Percentiles rank a stretch among this genome's conserved stretches.
These are phyloP conservation scores for Salix viminalis DNA, from an alignment of 345 rosid species.

Conservation along the genomic window DNA sequence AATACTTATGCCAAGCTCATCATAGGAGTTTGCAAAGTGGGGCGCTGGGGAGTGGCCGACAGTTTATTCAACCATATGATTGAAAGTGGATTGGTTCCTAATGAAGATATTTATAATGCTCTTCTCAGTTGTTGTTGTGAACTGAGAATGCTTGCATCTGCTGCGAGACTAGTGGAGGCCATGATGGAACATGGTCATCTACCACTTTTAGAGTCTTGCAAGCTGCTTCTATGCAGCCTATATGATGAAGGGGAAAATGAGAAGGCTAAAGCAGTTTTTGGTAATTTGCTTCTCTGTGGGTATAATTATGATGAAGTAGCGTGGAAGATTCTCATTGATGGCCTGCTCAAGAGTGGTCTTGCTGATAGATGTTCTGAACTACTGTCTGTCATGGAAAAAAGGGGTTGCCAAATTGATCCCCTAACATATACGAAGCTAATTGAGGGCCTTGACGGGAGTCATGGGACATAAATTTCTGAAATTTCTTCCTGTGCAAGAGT, in stretches of 20 bases:
- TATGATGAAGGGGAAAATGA: slow-evolving; percentile 48
- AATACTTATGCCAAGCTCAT: slow-evolving; percentile 59
- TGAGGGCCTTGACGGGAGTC: slow-evolving; percentile 48
- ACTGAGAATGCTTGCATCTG: slow-evolving; percentile 43
- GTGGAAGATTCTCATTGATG: slow-evolving; percentile 81
- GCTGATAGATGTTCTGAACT: slow-evolving; percentile 56
- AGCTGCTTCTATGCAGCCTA: slow-evolving; percentile 56
- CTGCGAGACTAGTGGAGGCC: slow-evolving; percentile 42
- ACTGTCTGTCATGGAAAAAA: slow-evolving; percentile 58
- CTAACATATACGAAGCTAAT: slow-evolving; percentile 55
- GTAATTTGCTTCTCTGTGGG: slow-evolving; percentile 48
- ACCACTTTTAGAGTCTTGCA: slow-evolving; percentile 67
- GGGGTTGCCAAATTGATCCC: slow-evolving; percentile 55
- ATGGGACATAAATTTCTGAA: background rate
- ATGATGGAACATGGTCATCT: slow-evolving; percentile 59
- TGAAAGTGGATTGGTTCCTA: slow-evolving; percentile 49
- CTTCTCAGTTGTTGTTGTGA: slow-evolving; percentile 64
- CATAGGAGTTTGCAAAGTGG: slow-evolving; percentile 57
- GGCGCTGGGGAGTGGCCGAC: slow-evolving; percentile 45
- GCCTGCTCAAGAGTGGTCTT: slow-evolving; percentile 59
- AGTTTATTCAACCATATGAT: slow-evolving; percentile 50
- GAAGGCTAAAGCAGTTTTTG: slow-evolving; percentile 49
- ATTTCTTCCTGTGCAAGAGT: background rate
- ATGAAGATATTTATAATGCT: slow-evolving; percentile 50
- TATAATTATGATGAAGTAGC: slow-evolving; percentile 74